Base-by-base conservation (phyloP, 306 rosid species). In the Trichosanthes cucumerina region DNA sequence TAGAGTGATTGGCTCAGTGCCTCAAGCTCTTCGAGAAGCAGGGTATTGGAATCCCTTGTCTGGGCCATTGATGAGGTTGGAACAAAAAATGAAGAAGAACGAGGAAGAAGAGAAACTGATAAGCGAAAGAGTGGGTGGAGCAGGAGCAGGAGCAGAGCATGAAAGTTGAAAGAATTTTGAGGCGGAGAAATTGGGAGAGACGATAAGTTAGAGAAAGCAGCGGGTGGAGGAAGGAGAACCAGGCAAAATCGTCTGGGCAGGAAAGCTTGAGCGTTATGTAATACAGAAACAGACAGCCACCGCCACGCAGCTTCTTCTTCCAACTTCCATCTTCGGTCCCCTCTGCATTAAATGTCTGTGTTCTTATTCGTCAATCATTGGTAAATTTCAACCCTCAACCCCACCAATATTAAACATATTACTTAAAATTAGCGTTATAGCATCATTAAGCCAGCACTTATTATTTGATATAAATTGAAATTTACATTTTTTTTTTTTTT, bases 1-100 rank as follows among this genome's bases (percentile, higher is more conserved):
- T 92, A 88, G 65, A 96, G 98, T 38, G 98, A 78, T 82, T 91
- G 91, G 49, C 98, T 92, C 8, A 96, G 92, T 12, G 91, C 88
- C 81, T 96, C 97, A 0, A 96, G 89, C 49, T 96, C 99, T 46
- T 96, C 89, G 21, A 92, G 87, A 21, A 96, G 85, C 82, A 87
- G 93, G 24, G 92, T 82, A 79, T 87, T 90, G 79, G 97, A 82
- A 52, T 87, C 85, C 82, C 82, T 86, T 84, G 82, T 74, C 68
- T 82, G 36, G 24, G 89, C 28, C 98, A 94, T 88, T 75, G 43
- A 53, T 77, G 47, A 53, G 59, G 79, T 54, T 53, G 65, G 43
- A 62, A 56, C 21, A 11, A 24, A 44, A 44, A 70, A 5, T 43
- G 76, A 0, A 13, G 47, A 1, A 18, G 38, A 50, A 9, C 31